Evolutionary conservation across 2,329 filamentous ascomycete genomes (phyloP), one percentile per base, ranked within the genome.

Genomic region (Calonectria pseudoreteaudii): DNA sequence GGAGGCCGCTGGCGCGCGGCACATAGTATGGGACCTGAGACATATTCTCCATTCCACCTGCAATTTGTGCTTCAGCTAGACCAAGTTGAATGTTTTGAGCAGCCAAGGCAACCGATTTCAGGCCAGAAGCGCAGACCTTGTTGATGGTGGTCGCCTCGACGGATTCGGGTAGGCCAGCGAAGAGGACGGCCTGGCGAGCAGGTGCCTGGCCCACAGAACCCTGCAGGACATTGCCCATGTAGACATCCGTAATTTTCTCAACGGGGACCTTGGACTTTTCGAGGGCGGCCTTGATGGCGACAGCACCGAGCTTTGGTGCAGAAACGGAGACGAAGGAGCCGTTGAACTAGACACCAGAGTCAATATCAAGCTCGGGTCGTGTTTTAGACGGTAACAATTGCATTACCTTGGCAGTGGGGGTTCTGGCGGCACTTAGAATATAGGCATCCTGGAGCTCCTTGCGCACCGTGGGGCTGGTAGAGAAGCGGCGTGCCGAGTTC

Each of bases 21-120:
- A 97, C 87, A 83, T 98, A 98, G 86, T 97, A 97, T 3, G 97
- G 97, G 6, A 98, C 95, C 49, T 94, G 91, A 8, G 94, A 95
- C 97, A 99, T 99, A 86, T 95, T 98, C 87, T 99, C 97, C 94
- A 99, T 98, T 68, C 97, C 97, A 75, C 97, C 97, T 1, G 97
- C 97, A 10, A 98, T 90, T 83, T 98, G 94, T 0, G 94, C 96
- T 81, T 98, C 94, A 20, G 95, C 91, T 13, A 98, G 90, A 7
- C 97, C 96, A 14, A 99, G 91, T 85, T 98, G 95, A 80, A 98
- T 98, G 82, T 98, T 97, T 82, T 98, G 95, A 1, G 96, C 96
- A 1, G 96, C 97, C 56, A 98, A 90, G 28, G 91, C 92, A 6
- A 98, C 95, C 1, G 97, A 94, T 85, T 99, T 99, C 77, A 99